Base-by-base conservation (phyloP, 1,284 basidiomycete genomes). In the Microbotryum lychnidis-dioicae region DNA sequence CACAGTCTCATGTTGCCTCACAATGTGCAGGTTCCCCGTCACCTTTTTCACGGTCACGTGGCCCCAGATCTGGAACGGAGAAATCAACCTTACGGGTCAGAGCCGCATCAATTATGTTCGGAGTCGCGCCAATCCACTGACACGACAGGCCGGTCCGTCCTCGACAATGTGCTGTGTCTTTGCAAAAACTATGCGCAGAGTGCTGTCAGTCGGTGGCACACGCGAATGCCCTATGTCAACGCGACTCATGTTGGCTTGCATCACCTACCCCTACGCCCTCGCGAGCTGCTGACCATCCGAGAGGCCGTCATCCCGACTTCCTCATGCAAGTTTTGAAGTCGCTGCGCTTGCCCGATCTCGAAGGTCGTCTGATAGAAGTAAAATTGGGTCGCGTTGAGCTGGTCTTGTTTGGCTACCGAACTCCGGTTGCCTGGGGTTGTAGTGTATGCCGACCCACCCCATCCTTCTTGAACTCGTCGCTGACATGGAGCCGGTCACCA, bases 401-500 rank as follows among this genome's bases (percentile, higher is more conserved):
- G 21, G 8, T 12, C 20, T 6, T 16, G n/a, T 16, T 50, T 16
- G 6, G 49, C 14, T 18, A 20, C 16, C 14, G 10, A 23, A 25
- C 49, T 27, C 49, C 25, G 20, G 20, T n/a, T 29, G 31, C 20
- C 25, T 20, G 23, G 25, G 27, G 5, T 0, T 12, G 47, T 5
- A 16, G 27, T 7, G 20, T 5, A 20, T 9, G 2, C 5, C 23
- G n/a, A 48, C 66, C 31, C 42, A 67, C 66, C 25, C 90, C 89
- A 71, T 98, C 93, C 66, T 92, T 85, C 54, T 81, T 83, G 73
- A 97, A 86, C 45, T 85, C 85, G 62, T 86, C 84, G 69, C 82
- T 91, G 60, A 97, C 81, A 74, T 88, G 89, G 33, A 97, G 73
- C 45, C 92, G 80, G 73, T 98, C 94, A 1, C 94, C 94, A 8